Evolutionary conservation across 208 protist genomes (phyloP), one percentile per base, ranked within the genome.

Genomic region (Trichomonas tenax): DNA sequence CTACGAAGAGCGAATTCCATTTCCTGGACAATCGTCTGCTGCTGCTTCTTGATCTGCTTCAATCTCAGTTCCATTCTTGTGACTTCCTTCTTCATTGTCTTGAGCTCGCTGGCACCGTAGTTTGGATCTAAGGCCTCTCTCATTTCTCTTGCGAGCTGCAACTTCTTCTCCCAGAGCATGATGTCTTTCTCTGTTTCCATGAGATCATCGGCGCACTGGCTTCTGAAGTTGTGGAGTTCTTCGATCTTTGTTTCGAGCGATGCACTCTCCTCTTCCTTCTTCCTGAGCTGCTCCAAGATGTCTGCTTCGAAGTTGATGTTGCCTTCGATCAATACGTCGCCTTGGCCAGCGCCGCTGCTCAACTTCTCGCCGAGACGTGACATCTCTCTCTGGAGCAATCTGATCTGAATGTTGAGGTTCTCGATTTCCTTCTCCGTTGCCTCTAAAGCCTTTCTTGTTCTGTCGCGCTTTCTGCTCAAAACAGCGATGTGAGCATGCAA

Each of bases 121-220:
- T 93, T 93, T 38, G 86, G 86, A 51, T 93, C 86, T 31, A 93
- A 38, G 38, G 86, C 86, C 51, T 93, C 86, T 93, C 44, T 93
- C 86, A 93, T 93, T 93, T 93, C 86, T 51, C 44, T 48, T 38
- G 86, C 86, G 10, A 93, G 44, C 17, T 58, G 44, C 41, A 93
- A 44, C 38, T 93, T 93, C 86, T 93, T 93, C 36, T 93, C 86
- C 44, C 40, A 51, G 4, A 93, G 17, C 86, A 93, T 93, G 17
- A 93, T 93, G n/a, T 34, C 17, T 93, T 93, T 93, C 38, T 93
- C 86, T 48, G 86, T 93, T 51, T 93, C 86, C 86, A 93, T 93
- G 34, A 93, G 38, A 93, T 93, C 86, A 26, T 93, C 86, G 38
- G 86, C 86, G 45, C 41, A 44, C 4, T 40, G 17, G 41, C 44